Evolutionary conservation across 1,284 basidiomycete genomes (phyloP).

Genomic region (Puccinia horiana): DNA sequence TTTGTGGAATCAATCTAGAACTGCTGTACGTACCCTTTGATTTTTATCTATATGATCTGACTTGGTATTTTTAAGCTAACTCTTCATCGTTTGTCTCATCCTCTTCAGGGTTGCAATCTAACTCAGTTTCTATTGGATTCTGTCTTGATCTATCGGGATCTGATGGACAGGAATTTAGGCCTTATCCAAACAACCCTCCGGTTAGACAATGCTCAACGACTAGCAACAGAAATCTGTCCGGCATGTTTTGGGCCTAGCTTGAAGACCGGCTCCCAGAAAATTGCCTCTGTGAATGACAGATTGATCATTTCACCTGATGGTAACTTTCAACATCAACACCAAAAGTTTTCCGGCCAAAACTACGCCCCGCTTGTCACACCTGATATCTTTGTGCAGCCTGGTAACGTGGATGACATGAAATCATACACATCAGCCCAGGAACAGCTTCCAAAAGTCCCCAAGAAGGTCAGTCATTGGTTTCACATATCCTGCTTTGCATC

Average conservation of each 20-base stretch:
- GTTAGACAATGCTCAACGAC: background rate
- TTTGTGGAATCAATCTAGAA: background rate
- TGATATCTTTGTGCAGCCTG: background rate
- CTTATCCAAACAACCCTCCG: background rate
- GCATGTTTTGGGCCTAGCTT: slow-evolving; percentile 4
- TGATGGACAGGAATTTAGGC: background rate
- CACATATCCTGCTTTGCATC: background rate
- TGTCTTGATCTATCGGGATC: background rate
- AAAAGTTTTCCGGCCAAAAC: background rate
- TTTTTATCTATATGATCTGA: too few relatives aligned
- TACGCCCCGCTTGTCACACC: background rate
- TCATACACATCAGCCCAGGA: background rate
- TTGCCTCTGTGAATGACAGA: background rate
- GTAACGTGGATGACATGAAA: background rate
- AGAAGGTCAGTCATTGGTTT: background rate
- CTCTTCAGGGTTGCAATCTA: background rate
- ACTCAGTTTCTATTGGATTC: background rate
- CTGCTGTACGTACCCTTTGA: background rate
- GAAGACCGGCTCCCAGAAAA: background rate
- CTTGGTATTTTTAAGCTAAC: too few relatives aligned
- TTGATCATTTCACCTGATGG: slow-evolving; percentile 5
- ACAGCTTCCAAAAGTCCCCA: background rate
- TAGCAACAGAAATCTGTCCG: background rate
- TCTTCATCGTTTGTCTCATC: too few relatives aligned
- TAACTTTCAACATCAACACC: slow-evolving; percentile 20